phyloP scores from a whole-genome alignment of 1,139 yeast genomes.

The Ogataea hybrid region DNA sequence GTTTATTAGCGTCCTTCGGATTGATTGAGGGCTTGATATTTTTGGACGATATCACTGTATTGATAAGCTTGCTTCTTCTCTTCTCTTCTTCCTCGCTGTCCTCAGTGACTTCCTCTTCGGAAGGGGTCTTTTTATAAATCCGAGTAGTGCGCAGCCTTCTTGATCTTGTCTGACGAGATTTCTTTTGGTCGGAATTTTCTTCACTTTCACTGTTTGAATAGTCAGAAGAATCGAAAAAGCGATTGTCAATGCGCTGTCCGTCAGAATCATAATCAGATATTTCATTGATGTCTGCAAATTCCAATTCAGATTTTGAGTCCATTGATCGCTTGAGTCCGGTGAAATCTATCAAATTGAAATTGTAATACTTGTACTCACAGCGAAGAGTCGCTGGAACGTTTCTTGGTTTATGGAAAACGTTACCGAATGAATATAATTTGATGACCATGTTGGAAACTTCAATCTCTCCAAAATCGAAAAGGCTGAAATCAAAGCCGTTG shows the following conservation, averaged over 20 bases:
- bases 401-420: constrained; percentile 21
- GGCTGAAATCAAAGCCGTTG: constrained; percentile 11
- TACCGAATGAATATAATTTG: constrained; percentile 18
- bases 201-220: constrained; percentile 5
- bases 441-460: constrained; percentile 4
- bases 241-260: background rate
- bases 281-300: background rate
- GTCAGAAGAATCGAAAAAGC: background rate
- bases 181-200: background rate
- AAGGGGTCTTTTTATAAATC: background rate
- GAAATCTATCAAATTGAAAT: constrained; percentile 12
- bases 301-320: too few relatives aligned
- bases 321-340: too few relatives aligned
- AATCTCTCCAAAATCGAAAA: constrained; percentile 7
- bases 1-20: constrained; percentile 24
- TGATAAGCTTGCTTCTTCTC: constrained; percentile 17
- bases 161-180: background rate
- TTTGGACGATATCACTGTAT: constrained; percentile 21
- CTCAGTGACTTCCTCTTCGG: constrained; percentile 5
- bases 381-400: constrained; percentile 7
- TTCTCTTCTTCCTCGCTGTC: constrained; percentile 12
- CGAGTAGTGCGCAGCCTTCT: background rate
- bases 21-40: constrained; percentile 20
- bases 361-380: constrained; percentile 15
- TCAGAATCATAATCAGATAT: constrained; percentile 7